Percentiles rank a stretch among this genome's conserved stretches.
Evolutionary conservation across 805 yeast species (phyloP).

Genomic region (Candida nitratophila): DNA sequence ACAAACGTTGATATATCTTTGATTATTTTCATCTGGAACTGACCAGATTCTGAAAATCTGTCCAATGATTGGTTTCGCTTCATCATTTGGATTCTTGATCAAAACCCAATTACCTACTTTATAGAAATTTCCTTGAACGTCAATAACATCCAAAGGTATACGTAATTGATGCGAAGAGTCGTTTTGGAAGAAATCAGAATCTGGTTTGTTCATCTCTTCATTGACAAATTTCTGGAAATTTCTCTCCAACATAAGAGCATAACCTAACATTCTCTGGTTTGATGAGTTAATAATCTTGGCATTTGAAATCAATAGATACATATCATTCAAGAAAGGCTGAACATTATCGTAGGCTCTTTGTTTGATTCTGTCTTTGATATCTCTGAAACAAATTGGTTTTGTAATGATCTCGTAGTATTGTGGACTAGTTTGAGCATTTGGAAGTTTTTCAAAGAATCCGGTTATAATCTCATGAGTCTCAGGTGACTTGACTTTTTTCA

Average conservation of each 20-base stretch:
- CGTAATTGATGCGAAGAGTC: conserved; percentile 49
- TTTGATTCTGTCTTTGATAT: conserved; percentile 76
- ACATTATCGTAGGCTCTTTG: conserved; percentile 75
- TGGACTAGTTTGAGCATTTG: conserved; percentile 52
- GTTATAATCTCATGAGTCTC: conserved; percentile 40
- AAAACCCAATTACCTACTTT: conserved; percentile 95
- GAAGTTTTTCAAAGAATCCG: conserved; percentile 73
- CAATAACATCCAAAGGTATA: conserved; percentile 73
- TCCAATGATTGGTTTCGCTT: conserved; percentile 84
- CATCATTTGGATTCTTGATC: conserved; percentile 80
- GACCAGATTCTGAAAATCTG: conserved; percentile 94
- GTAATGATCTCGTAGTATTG: conserved; percentile 47
- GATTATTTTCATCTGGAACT: conserved; percentile 63
- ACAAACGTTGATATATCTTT: conserved; percentile 86
- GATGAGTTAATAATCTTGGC: conserved; percentile 60
- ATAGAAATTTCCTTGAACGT: conserved; percentile 63
- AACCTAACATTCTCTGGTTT: conserved; percentile 50
- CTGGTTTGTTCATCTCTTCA: conserved; percentile 75
- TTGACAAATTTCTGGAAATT: conserved; percentile 51
- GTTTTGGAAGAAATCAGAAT: conserved; percentile 58
- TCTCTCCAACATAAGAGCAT: conserved; percentile 56
- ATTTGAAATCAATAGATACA: conserved; percentile 66
- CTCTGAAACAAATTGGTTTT: conserved; percentile 62
- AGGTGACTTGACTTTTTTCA: conserved; percentile 64
- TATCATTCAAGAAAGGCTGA: conserved; percentile 70